Percentiles rank a stretch among this genome's conserved stretches.
These are phyloP conservation scores for Davidsoniella neocaledoniae DNA, from an alignment of 2,329 filamentous ascomycete species.

Conservation along the genomic window DNA sequence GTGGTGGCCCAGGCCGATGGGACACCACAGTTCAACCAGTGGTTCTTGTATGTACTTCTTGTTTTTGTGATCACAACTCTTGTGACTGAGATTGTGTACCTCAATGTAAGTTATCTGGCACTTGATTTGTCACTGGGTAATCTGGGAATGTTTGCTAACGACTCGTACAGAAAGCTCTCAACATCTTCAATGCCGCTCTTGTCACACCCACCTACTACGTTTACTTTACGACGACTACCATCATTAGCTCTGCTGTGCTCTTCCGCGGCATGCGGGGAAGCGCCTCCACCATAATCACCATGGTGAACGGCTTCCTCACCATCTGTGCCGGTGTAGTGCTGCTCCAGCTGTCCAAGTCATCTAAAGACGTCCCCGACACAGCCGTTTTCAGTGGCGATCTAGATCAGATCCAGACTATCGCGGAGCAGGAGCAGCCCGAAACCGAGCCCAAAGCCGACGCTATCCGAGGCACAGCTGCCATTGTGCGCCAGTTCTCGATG, in stretches of 20 bases:
- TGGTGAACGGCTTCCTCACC: slow-evolving; percentile 82
- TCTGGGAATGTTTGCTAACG: background rate
- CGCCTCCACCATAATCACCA: slow-evolving; percentile 61
- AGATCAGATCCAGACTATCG: slow-evolving; percentile 88
- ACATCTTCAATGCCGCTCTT: slow-evolving; percentile 88
- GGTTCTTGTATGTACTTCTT: slow-evolving; percentile 86
- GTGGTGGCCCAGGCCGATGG: slow-evolving; percentile 76
- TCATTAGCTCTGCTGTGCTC: slow-evolving; percentile 80
- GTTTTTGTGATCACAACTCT: slow-evolving; percentile 84
- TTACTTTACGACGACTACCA: slow-evolving; percentile 91
- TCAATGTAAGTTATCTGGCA: slow-evolving; percentile 57
- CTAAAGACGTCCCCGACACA: slow-evolving; percentile 89
- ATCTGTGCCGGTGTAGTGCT: slow-evolving; percentile 89
- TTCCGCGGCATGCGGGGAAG: slow-evolving; percentile 92
- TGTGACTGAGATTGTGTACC: slow-evolving; percentile 81
- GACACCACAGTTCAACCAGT: slow-evolving; percentile 81
- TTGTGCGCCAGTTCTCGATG: slow-evolving; percentile 66
- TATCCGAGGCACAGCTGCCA: slow-evolving; percentile 76
- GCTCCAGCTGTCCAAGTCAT: slow-evolving; percentile 90
- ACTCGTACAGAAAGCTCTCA: slow-evolving; percentile 75
- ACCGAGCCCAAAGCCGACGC: slow-evolving; percentile 92
- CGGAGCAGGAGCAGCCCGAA: slow-evolving; percentile 90
- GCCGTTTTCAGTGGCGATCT: slow-evolving; percentile 86
- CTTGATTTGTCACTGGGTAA: background rate
- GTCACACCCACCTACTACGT: slow-evolving; percentile 98